These are phyloP conservation scores for Litsea cubeba DNA, from an alignment of 164 flowering plant species.

Conservation along the genomic window DNA sequence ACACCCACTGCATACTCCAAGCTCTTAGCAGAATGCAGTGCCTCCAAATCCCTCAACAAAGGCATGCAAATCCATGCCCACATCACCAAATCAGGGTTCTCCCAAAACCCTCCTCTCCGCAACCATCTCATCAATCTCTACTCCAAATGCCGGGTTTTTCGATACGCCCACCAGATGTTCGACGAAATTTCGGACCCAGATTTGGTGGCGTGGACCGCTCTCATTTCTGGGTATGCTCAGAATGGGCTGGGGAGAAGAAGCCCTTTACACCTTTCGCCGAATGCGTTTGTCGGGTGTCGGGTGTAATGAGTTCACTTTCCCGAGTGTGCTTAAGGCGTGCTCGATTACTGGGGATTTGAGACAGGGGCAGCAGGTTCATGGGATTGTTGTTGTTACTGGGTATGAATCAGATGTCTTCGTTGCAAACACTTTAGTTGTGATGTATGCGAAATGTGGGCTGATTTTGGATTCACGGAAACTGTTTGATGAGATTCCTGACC, in stretches of 20 bases:
- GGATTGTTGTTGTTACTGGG: conserved; percentile 50
- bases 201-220: conserved; percentile 68
- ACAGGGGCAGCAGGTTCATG: conserved; percentile 64
- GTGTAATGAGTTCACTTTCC: conserved; percentile 56
- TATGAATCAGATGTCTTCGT: conserved; percentile 59
- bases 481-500: conserved; percentile 48
- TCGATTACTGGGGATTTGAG: conserved; percentile 34
- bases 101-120: conserved; percentile 22
- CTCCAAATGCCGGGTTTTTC: conserved; percentile 40
- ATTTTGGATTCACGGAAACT: conserved; percentile 48
- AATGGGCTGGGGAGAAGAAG: conserved; percentile 51
- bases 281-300: conserved; percentile 47
- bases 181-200: conserved; percentile 59
- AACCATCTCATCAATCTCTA: conserved; percentile 55
- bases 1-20: conserved; percentile 28
- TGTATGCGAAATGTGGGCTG: conserved; percentile 71
- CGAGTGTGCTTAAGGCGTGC: conserved; percentile 77
- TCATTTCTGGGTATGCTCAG: conserved; percentile 66
- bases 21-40: conserved; percentile 40
- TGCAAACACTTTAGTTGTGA: conserved; percentile 60
- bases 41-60: conserved; percentile 35
- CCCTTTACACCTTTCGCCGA: conserved; percentile 40
- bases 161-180: conserved; percentile 51
- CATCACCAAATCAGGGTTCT: conserved; percentile 36
- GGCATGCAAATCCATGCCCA: conserved; percentile 65